A percentile compares a stretch with the other conserved stretches of the same genome.
phyloP scores from a whole-genome alignment of 495 filamentous ascomycete species.

The Usnea hakonensis region DNA sequence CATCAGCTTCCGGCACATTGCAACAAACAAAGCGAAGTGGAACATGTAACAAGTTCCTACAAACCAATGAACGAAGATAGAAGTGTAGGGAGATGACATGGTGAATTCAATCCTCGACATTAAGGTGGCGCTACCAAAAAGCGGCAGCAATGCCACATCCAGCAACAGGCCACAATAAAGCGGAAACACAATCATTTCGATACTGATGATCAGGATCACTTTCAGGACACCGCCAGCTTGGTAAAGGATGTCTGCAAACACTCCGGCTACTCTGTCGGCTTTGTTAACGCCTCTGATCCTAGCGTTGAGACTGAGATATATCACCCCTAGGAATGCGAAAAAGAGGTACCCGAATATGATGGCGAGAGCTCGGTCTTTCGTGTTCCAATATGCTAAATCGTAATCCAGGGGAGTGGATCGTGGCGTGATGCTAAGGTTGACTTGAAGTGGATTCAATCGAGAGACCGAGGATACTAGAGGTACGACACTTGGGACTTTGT shows the following conservation, averaged over 20 bases:
- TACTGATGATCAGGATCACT: conserved; percentile 95
- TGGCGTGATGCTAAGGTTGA: conserved; percentile 41
- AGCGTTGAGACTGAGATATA: conserved; percentile 66
- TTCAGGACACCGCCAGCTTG: conserved; percentile 97
- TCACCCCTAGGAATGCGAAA: conserved; percentile 60
- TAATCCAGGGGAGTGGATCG: conserved; percentile 42
- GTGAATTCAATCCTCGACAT: conserved; percentile 70
- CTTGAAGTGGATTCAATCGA: conserved; percentile 20
- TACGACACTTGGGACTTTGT: not conserved
- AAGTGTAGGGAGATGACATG: conserved; percentile 66
- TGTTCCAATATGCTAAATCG: conserved; percentile 65
- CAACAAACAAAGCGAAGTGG: conserved; percentile 96
- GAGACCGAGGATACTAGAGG: conserved; percentile 10
- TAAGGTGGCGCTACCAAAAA: conserved; percentile 74
- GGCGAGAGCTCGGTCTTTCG: conserved; percentile 68
- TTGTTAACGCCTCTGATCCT: conserved; percentile 57
- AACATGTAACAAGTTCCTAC: conserved; percentile 99
- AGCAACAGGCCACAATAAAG: conserved; percentile 90
- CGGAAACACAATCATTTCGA: conserved; percentile 97
- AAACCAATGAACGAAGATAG: conserved; percentile 97
- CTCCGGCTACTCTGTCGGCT: conserved; percentile 64
- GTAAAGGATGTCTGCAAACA: conserved; percentile 72
- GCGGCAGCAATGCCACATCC: conserved; percentile 78
- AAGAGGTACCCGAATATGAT: conserved; percentile 74
- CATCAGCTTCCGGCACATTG: conserved; percentile 98